These are phyloP conservation scores for Spinacia oleracea DNA, from an alignment of 179 eudicot species.

Conservation along the genomic window DNA sequence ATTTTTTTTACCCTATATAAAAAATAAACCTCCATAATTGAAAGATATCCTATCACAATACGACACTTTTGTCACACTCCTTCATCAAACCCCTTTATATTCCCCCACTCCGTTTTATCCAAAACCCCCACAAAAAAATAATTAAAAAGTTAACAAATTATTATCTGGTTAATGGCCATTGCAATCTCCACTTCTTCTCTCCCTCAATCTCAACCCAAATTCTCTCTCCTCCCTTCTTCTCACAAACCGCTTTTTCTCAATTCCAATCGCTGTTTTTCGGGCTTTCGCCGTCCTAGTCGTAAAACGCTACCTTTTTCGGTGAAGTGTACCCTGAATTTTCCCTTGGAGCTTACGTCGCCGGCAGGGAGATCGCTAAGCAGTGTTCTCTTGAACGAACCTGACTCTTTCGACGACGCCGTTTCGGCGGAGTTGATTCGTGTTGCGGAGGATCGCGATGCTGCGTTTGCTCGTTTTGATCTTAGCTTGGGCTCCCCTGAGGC, in stretches of 20 bases:
- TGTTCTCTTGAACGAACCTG: slow-evolving; percentile 53
- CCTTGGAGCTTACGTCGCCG: slow-evolving; percentile 51
- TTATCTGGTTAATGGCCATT: slow-evolving; percentile 23
- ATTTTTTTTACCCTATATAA: background rate
- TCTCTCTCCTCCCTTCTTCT: background rate
- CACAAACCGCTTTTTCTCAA: background rate
- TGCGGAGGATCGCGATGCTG: slow-evolving; percentile 49
- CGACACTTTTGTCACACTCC: slow-evolving; percentile 3
- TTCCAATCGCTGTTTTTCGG: background rate
- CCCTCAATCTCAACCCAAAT: background rate
- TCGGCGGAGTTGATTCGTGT: slow-evolving; percentile 52
- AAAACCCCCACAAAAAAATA: background rate
- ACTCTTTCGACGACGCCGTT: slow-evolving; percentile 54
- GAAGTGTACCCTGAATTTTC: slow-evolving; percentile 46
- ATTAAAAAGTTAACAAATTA: background rate
- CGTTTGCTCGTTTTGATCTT: slow-evolving; percentile 40
- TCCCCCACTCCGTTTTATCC: slow-evolving; percentile 4
- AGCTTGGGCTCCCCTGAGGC: slow-evolving; percentile 56
- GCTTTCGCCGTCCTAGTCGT: background rate
- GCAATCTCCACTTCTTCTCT: too few species aligned
- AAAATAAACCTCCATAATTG: slow-evolving; percentile 15
- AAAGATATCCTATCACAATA: background rate
- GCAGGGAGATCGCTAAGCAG: slow-evolving; percentile 54
- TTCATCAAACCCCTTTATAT: background rate
- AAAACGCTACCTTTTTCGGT: background rate